Base-by-base conservation (phyloP, 2,329 filamentous ascomycete genomes). In the Coniosporium tulheliwenetii region DNA sequence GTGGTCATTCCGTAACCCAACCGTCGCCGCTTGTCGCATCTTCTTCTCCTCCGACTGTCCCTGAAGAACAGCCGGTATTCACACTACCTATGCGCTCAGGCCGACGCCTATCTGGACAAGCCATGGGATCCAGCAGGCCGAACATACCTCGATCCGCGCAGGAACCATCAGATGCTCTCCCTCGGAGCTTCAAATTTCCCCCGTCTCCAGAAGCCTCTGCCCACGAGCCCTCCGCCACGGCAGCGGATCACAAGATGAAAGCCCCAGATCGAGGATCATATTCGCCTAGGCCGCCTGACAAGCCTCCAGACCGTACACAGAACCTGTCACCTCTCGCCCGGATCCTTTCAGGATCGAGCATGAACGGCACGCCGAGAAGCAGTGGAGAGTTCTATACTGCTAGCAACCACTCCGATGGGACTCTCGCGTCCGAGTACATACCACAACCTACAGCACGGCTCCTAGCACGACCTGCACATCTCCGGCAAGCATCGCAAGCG, bases 341-440 rank as follows among this genome's bases (percentile, higher is more conserved):
- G 39, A 77, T 93, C 39, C 67, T 93, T 40, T 85, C 86, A 2
- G 79, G 81, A 30, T 79, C 81, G 12, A 93, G 84, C 50, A 68
- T 82, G 48, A 74, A 75, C 44, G 76, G 75, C 4, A 96, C 89
- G 26, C 86, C 85, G 16, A 72, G 91, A 50, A 94, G 85, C 47
- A 98, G 91, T 56, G 83, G 82, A 41, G 91, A 98, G 53, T 93
- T 96, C 52, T 96, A 94, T 59, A 87, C 87, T 1, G 65, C 89
- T 57, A 95, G 89, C 64, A 95, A 96, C 56, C 81, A 94, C 54
- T 96, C 91, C 5, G 85, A 82, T 12, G 91, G 98, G 58, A 98
- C 91, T 2, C 58, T 96, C 38, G 81, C 81, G 9, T 98, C 91
- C 0, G 91, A 96, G 59, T 93, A 93, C 54, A 73, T 70, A 15